These are phyloP conservation scores for Boletus edulis DNA, from an alignment of 768 basidiomycete genomes.

Conservation along the genomic window DNA sequence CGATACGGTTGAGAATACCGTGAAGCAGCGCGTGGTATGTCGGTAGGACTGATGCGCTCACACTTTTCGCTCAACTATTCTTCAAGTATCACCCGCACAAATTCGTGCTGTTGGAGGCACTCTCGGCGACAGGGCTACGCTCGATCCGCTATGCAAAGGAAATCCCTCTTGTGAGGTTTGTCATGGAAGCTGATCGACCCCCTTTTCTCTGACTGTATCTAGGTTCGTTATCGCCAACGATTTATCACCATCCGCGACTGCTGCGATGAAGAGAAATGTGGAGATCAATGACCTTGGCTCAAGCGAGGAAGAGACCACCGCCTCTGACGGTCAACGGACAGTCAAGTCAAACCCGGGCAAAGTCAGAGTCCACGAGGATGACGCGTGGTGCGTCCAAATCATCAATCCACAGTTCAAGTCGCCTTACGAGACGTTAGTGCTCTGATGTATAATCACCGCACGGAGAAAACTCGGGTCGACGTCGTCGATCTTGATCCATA, in stretches of 20 bases:
- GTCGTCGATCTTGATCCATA: conserved; percentile 98
- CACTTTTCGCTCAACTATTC: neutral
- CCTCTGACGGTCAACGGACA: conserved; percentile 8
- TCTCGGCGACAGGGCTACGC: conserved; percentile 93
- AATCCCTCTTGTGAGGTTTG: conserved; percentile 86
- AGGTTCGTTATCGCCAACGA: conserved; percentile 97
- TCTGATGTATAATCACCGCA: conserved; percentile 87
- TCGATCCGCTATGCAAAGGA: conserved; percentile 98
- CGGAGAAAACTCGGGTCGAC: conserved; percentile 73
- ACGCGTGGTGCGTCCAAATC: conserved; percentile 71
- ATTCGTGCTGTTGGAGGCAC: conserved; percentile 84
- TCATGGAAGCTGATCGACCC: neutral
- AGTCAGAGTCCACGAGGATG: conserved; percentile 86
- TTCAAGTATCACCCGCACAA: conserved; percentile 55
- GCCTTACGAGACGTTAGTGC: conserved; percentile 45
- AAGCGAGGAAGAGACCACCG: conserved; percentile 21
- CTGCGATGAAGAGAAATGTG: conserved; percentile 83
- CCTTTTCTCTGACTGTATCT: conserved; percentile 36
- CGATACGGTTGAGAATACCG: neutral
- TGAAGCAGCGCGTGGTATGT: conserved; percentile 26
- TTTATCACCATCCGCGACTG: conserved; percentile 75
- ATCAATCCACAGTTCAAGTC: neutral
- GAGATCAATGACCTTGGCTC: conserved; percentile 71
- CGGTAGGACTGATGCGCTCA: neutral
- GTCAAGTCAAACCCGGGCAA: conserved; percentile 38